A percentile compares a stretch with the other conserved stretches of the same genome.
phyloP scores from a whole-genome alignment of 345 rosid species.

The Camelina hispida region DNA sequence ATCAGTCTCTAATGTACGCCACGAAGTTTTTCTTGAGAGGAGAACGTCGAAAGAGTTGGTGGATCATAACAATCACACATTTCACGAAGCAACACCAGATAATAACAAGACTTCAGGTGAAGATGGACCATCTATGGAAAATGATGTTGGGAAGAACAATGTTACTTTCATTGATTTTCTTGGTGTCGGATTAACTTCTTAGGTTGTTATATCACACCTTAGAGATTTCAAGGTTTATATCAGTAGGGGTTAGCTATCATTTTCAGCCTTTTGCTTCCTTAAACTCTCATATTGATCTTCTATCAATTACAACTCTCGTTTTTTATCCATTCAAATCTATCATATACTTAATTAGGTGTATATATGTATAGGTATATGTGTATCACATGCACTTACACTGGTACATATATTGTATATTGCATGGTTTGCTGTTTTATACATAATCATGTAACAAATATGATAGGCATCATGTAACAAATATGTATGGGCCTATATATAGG shows the following conservation, averaged over 20 bases:
- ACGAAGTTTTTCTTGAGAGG: slow-evolving; percentile 16
- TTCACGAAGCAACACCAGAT: slow-evolving; percentile 19
- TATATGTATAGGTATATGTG: neutral
- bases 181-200: slow-evolving; percentile 57
- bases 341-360: neutral
- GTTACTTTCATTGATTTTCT: slow-evolving; percentile 65
- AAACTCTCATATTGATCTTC: slow-evolving; percentile 33
- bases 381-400: slow-evolving; percentile 15
- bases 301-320: slow-evolving; percentile 36
- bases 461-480: too few species aligned
- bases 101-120: slow-evolving; percentile 27
- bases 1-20: slow-evolving; percentile 17
- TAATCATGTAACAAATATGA: slow-evolving; percentile 6
- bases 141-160: slow-evolving; percentile 39
- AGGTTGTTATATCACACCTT: slow-evolving; percentile 36
- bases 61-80: slow-evolving; percentile 9
- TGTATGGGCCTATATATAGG: slow-evolving; percentile 1
- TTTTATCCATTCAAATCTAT: slow-evolving; percentile 20
- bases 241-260: slow-evolving; percentile 47
- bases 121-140: slow-evolving; percentile 34
- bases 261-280: slow-evolving; percentile 44
- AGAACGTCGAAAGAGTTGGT: slow-evolving; percentile 32
- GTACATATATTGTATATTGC: slow-evolving; percentile 14
- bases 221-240: slow-evolving; percentile 25
- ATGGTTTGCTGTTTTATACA: slow-evolving; percentile 20